These are phyloP conservation scores for Mycena olivaceomarginata DNA, from an alignment of 768 basidiomycete genomes.

Conservation along the genomic window DNA sequence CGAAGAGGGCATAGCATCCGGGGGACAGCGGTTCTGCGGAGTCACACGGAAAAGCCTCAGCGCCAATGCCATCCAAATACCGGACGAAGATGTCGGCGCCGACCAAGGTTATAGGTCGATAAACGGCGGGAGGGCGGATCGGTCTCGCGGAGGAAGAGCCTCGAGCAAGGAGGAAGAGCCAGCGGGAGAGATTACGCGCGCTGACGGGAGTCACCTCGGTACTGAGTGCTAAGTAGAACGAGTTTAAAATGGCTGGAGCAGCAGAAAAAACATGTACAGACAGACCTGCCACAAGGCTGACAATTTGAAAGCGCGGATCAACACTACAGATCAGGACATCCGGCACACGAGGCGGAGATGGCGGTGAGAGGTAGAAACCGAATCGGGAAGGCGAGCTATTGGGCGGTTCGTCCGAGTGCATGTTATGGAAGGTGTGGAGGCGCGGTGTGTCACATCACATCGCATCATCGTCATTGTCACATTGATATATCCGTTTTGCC, in stretches of 20 bases:
- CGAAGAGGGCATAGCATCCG: constrained; percentile 23
- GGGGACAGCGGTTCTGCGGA: constrained; percentile 1
- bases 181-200: not conserved
- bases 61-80: not conserved
- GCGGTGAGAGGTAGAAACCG: not conserved
- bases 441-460: too few relatives aligned
- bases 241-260: not conserved
- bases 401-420: too few relatives aligned
- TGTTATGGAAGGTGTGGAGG: too few relatives aligned
- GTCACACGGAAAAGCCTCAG: not conserved
- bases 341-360: not conserved
- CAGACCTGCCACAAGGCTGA: not conserved
- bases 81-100: constrained; percentile 14
- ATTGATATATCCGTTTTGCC: too few relatives aligned
- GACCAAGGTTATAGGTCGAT: constrained; percentile 9
- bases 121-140: constrained; percentile 6
- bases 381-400: not conserved
- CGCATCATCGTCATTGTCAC: too few relatives aligned
- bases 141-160: not conserved
- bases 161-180: constrained; percentile 11
- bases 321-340: constrained; percentile 1
- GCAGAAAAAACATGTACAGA: not conserved
- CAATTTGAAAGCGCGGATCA: not conserved
- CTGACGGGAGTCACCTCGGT: constrained; percentile 7
- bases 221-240: not conserved